phyloP scores from a whole-genome alignment of 2,329 filamentous ascomycete species.

The Trichothecium sympodiale region DNA sequence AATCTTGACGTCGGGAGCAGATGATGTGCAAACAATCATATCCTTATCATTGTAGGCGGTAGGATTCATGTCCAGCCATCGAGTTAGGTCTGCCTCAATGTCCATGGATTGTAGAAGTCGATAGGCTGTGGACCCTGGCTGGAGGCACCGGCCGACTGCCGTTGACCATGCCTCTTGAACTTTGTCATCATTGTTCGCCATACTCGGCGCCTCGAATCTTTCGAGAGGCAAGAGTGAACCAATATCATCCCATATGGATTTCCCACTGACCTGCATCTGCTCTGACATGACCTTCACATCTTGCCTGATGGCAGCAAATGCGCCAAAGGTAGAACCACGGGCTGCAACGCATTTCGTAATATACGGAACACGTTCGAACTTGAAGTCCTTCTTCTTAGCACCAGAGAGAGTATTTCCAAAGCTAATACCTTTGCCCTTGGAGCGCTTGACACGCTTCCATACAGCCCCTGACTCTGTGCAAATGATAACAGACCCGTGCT shows the following conservation, averaged over 20 bases:
- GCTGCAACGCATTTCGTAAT: constrained; percentile 78
- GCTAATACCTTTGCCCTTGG: constrained; percentile 62
- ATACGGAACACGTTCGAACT: constrained; percentile 83
- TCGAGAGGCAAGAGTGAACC: constrained; percentile 57
- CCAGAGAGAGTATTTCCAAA: constrained; percentile 30
- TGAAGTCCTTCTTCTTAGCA: constrained; percentile 74
- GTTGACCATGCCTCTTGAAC: constrained; percentile 12
- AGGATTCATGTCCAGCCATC: constrained; percentile 31
- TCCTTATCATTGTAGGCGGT: constrained; percentile 30
- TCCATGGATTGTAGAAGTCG: constrained; percentile 52
- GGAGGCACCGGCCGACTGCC: constrained; percentile 23
- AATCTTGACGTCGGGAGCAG: constrained; percentile 56
- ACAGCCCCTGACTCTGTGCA: constrained; percentile 88
- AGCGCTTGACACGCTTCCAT: constrained; percentile 77
- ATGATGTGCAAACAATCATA: constrained; percentile 40
- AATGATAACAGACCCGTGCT: constrained; percentile 89
- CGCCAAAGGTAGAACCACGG: constrained; percentile 78
- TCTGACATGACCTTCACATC: constrained; percentile 74
- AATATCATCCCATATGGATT: constrained; percentile 64
- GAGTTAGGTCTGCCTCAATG: constrained; percentile 50
- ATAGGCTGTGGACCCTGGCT: constrained; percentile 37
- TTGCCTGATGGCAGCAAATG: constrained; percentile 77
- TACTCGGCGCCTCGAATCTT: constrained; percentile 35
- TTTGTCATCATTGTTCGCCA: background rate
- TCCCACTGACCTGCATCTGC: constrained; percentile 54